A percentile compares a stretch with the other conserved stretches of the same genome.
Conservation (phyloP, 139 green algal genomes). For the Picochlorum costavermella region DNA sequence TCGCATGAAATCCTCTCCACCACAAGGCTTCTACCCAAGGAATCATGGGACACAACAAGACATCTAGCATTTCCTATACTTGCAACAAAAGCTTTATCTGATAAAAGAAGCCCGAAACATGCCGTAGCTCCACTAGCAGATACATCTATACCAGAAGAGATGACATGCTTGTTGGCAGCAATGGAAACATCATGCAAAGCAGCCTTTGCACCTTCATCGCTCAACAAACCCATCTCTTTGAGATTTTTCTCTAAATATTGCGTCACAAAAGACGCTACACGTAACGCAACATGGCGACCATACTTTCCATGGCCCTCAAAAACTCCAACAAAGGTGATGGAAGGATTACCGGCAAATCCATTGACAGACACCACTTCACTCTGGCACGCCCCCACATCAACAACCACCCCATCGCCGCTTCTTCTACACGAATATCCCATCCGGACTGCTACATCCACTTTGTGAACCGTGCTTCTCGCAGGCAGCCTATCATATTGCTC, state of each 20-base stretch:
- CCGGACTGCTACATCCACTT: not conserved
- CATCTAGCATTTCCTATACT: slow-evolving; percentile 27
- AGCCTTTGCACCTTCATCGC: slow-evolving; percentile 9
- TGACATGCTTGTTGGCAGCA: not conserved
- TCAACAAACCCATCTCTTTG: slow-evolving; percentile 13
- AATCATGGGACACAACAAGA: slow-evolving; percentile 14
- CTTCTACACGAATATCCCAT: not conserved
- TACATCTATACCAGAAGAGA: slow-evolving; percentile 17
- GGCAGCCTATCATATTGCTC: no score
- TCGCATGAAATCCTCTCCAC: slow-evolving; percentile 36
- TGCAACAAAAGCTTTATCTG: slow-evolving; percentile 13
- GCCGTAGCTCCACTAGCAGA: slow-evolving; percentile 26
- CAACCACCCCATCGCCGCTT: not conserved
- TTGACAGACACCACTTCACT: slow-evolving; percentile 19
- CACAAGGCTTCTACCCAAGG: not conserved
- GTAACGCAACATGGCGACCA: slow-evolving; percentile 13
- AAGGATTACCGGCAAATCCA: slow-evolving; percentile 12
- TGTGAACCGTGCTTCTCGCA: no score
- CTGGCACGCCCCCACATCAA: slow-evolving; percentile 28
- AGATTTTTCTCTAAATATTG: slow-evolving; percentile 16
- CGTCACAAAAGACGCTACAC: slow-evolving; percentile 11
- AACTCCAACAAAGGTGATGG: slow-evolving; percentile 31
- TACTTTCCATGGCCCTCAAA: slow-evolving; percentile 42
- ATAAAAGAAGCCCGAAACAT: slow-evolving; percentile 27
- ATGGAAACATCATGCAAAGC: slow-evolving; percentile 7